Evolutionary conservation across 495 filamentous ascomycete species (phyloP).

Genomic region (Xylaria scruposa): DNA sequence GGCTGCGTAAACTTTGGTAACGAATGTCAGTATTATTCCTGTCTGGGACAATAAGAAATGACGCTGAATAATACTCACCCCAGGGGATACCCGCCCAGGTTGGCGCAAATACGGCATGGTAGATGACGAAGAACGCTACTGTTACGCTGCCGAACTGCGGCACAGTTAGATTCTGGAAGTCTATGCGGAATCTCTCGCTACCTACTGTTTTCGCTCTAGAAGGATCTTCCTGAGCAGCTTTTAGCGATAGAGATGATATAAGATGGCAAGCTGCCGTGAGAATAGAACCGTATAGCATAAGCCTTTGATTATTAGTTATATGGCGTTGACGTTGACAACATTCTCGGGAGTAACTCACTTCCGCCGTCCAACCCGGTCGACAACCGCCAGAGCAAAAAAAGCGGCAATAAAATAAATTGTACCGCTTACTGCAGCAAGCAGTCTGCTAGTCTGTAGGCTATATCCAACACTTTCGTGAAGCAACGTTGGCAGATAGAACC

Average conservation of each 20-base stretch:
- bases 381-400: slow-evolving; percentile 36
- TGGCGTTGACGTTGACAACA: neutral
- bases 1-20: slow-evolving; percentile 35
- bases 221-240: slow-evolving; percentile 29
- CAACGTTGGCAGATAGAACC: slow-evolving; percentile 41
- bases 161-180: slow-evolving; percentile 5
- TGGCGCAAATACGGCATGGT: slow-evolving; percentile 42
- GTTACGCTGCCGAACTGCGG: slow-evolving; percentile 38
- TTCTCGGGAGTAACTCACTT: slow-evolving; percentile 29
- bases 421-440: slow-evolving; percentile 39
- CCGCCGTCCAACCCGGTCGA: slow-evolving; percentile 41
- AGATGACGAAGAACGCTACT: slow-evolving; percentile 44
- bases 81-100: slow-evolving; percentile 41
- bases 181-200: neutral
- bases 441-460: slow-evolving; percentile 35
- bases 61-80: slow-evolving; percentile 19
- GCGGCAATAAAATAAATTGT: slow-evolving; percentile 42
- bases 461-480: slow-evolving; percentile 39
- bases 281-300: slow-evolving; percentile 38
- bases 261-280: slow-evolving; percentile 39
- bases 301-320: slow-evolving; percentile 10
- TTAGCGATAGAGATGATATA: slow-evolving; percentile 39
- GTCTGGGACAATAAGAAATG: neutral
- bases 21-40: neutral
- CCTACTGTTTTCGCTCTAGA: slow-evolving; percentile 34